These are phyloP conservation scores for Gossypium rotundifolium DNA, from an alignment of 345 rosid species.

Conservation along the genomic window DNA sequence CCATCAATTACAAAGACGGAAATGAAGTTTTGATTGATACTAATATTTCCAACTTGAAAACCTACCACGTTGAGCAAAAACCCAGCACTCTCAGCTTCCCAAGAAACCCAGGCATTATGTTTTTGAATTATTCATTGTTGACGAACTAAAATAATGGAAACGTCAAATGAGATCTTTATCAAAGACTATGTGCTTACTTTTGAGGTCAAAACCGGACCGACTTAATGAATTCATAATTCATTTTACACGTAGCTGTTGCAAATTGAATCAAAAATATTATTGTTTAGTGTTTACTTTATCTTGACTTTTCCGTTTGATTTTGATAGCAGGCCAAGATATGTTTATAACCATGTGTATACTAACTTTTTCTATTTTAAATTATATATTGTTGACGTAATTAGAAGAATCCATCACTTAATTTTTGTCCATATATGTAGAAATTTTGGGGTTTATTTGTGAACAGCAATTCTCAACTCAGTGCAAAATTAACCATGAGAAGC, in stretches of 20 bases:
- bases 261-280: neutral
- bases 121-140: neutral
- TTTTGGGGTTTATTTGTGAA: neutral
- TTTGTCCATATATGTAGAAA: neutral
- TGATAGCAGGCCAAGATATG: neutral
- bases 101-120: neutral
- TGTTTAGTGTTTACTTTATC: neutral
- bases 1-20: no score
- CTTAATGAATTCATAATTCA: neutral
- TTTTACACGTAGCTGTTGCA: constrained; percentile 8
- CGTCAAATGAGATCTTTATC: neutral
- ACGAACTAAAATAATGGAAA: neutral
- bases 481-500: neutral
- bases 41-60: neutral
- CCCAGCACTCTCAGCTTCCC: neutral
- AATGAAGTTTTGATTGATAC: no score
- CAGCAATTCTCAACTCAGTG: neutral
- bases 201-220: neutral
- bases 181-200: neutral
- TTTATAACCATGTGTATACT: neutral
- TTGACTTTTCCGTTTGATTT: neutral
- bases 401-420: neutral
- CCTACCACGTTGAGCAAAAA: neutral
- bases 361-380: neutral
- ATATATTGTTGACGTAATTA: neutral